phyloP scores from a whole-genome alignment of 2,329 filamentous ascomycete species.

The Penicillium frequentans region DNA sequence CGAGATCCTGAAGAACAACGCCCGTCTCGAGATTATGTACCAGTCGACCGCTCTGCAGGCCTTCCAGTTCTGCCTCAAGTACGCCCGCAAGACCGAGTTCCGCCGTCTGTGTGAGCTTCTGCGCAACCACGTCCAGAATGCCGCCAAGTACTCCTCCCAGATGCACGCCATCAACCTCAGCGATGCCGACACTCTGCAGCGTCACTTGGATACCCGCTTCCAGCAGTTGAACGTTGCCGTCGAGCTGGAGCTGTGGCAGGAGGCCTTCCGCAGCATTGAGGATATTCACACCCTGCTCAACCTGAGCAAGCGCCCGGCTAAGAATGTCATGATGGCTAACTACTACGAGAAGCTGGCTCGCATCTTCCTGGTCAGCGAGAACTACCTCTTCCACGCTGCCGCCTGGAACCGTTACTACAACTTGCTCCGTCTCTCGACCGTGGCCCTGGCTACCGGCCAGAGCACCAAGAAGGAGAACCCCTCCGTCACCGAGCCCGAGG shows the following conservation, averaged over 20 bases:
- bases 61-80: constrained; percentile 98
- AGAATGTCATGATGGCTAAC: constrained; percentile 99
- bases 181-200: constrained; percentile 94
- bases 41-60: constrained; percentile 97
- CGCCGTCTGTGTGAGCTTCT: constrained; percentile 96
- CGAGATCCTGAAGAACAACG: constrained; percentile 99
- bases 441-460: constrained; percentile 78
- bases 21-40: constrained; percentile 94
- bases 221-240: constrained; percentile 98
- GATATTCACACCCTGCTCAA: constrained; percentile 97
- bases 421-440: constrained; percentile 85
- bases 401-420: constrained; percentile 98
- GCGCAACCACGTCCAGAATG: constrained; percentile 97
- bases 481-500: constrained; percentile 80
- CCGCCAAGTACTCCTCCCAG: constrained; percentile 97
- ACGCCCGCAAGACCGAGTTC: constrained; percentile 98
- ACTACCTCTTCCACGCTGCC: constrained; percentile 98
- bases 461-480: constrained; percentile 95
- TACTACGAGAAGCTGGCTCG: constrained; percentile 99
- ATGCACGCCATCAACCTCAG: constrained; percentile 99
- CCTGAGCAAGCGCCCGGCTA: constrained; percentile 95
- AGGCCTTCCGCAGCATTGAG: constrained; percentile 98
- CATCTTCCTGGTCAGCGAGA: constrained; percentile 98
- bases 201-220: constrained; percentile 96
- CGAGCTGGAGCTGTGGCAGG: constrained; percentile 97